These are phyloP conservation scores for Smithsoniella earleae DNA, from an alignment of 163 green algal genomes.

Conservation along the genomic window DNA sequence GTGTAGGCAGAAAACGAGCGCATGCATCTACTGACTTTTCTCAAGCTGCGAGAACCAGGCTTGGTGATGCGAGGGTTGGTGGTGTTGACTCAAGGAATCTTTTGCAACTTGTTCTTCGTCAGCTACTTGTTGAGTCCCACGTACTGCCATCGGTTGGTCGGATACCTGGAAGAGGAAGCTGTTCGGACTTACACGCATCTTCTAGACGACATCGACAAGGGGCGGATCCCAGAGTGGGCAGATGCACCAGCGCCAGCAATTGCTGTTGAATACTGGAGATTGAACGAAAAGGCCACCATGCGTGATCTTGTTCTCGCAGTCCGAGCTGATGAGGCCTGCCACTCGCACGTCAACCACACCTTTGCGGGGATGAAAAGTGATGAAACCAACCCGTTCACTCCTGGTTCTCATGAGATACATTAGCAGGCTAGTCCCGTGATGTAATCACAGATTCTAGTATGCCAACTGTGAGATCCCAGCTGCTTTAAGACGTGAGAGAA, in stretches of 20 bases:
- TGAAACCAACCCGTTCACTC: conserved; percentile 64
- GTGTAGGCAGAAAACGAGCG: conserved; percentile 82
- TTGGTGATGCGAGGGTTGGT: conserved; percentile 55
- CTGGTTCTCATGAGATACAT: conserved; percentile 42
- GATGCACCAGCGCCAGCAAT: conserved; percentile 47
- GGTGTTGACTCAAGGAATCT: conserved; percentile 59
- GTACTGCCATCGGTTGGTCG: conserved; percentile 79
- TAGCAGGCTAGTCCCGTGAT: no score
- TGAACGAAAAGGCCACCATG: conserved; percentile 59
- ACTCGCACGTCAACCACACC: conserved; percentile 72
- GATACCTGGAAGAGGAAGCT: conserved; percentile 88
- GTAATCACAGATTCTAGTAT: no score
- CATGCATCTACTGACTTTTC: conserved; percentile 95
- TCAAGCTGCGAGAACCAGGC: conserved; percentile 63
- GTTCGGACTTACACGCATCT: conserved; percentile 68
- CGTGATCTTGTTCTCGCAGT: conserved; percentile 77
- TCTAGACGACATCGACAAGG: conserved; percentile 55
- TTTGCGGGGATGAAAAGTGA: conserved; percentile 39
- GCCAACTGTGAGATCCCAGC: no score
- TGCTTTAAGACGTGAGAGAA: no score
- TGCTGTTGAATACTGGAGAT: conserved; percentile 63
- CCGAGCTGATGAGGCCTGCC: conserved; percentile 78
- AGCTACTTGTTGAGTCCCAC: conserved; percentile 71
- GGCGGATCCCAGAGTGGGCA: conserved; percentile 46
- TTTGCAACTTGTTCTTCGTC: conserved; percentile 79